A percentile compares a stretch with the other conserved stretches of the same genome.
phyloP scores from a whole-genome alignment of 495 filamentous ascomycete genomes.

The Staphylotrichum longicolle region DNA sequence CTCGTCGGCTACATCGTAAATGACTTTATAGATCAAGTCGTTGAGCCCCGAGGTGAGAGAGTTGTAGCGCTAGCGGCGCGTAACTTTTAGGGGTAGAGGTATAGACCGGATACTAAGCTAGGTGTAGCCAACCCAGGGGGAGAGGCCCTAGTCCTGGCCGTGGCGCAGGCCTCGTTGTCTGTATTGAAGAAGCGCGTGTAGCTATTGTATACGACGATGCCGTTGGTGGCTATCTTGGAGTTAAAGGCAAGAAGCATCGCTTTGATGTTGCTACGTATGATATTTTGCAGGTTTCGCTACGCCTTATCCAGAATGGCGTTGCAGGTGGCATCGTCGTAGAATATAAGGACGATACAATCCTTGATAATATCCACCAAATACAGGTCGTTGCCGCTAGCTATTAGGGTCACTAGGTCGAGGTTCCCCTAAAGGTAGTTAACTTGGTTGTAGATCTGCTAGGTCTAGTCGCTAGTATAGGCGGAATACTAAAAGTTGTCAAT shows the following conservation, averaged over 20 bases:
- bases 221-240: not conserved
- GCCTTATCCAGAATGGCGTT: slow-evolving; percentile 1
- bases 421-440: not conserved
- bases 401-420: not conserved
- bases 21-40: not conserved
- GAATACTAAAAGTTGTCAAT: slow-evolving; percentile 1
- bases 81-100: slow-evolving; percentile 5
- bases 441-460: slow-evolving; percentile 1
- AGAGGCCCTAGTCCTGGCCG: not conserved
- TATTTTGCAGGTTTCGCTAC: not conserved
- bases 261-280: slow-evolving; percentile 2
- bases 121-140: not conserved
- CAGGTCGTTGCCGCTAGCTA: not conserved
- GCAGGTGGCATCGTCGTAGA: slow-evolving; percentile 1
- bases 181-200: slow-evolving; percentile 13
- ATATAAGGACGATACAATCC: slow-evolving; percentile 2
- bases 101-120: not conserved
- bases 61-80: slow-evolving; percentile 6
- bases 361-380: slow-evolving; percentile 6
- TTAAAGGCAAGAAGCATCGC: not conserved
- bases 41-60: not conserved
- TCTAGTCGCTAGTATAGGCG: not conserved
- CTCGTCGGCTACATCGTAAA: not conserved
- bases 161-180: slow-evolving; percentile 6
- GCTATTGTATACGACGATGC: slow-evolving; percentile 1